These are phyloP conservation scores for Blastobotrys apis DNA, from an alignment of 1,139 yeast species.

Conservation along the genomic window DNA sequence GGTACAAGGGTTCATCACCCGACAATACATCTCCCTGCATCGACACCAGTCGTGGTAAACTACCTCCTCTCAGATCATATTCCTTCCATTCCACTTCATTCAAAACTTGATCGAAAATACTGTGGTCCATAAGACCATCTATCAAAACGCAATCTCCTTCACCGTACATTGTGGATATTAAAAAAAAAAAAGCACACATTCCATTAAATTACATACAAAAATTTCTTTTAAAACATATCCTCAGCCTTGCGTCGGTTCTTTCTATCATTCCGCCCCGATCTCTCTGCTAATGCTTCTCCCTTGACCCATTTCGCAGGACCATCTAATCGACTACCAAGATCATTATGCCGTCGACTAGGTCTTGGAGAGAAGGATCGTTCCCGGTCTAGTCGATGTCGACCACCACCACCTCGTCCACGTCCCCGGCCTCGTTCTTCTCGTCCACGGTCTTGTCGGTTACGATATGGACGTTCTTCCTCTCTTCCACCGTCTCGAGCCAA, in stretches of 20 bases:
- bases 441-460: no score
- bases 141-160: slow-evolving; percentile 8
- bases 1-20: slow-evolving; percentile 5
- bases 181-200: neutral
- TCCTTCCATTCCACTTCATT: slow-evolving; percentile 7
- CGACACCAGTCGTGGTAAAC: slow-evolving; percentile 10
- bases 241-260: slow-evolving; percentile 13
- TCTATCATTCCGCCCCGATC: neutral
- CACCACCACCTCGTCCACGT: neutral
- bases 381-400: neutral
- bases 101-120: neutral
- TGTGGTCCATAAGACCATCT: neutral
- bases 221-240: slow-evolving; percentile 12
- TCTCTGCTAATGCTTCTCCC: slow-evolving; percentile 13
- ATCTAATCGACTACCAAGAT: neutral
- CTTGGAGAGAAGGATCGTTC: neutral
- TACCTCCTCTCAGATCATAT: slow-evolving; percentile 6
- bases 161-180: neutral
- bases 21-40: slow-evolving; percentile 6
- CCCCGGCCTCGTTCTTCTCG: no score
- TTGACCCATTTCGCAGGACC: slow-evolving; percentile 15
- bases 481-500: neutral
- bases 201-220: neutral
- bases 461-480: no score
- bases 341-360: slow-evolving; percentile 3